Percentiles rank a stretch among this genome's conserved stretches.
Evolutionary conservation across 495 filamentous ascomycete species (phyloP).

Genomic region (Talaromyces wortmannii): DNA sequence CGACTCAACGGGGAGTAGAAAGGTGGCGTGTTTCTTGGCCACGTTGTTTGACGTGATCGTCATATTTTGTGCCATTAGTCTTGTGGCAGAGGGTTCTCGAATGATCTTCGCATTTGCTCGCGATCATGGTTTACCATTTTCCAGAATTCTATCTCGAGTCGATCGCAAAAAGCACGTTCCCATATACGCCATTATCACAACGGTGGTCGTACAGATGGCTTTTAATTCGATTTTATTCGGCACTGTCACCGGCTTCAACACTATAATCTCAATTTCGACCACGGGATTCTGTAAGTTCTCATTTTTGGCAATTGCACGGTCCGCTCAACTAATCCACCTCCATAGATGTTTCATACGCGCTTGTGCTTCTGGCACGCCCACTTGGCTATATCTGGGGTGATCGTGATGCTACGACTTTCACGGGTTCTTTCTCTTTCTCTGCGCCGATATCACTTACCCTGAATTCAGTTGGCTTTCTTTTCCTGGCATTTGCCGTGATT

Average conservation of each 20-base stretch:
- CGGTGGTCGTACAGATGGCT: constrained; percentile 42
- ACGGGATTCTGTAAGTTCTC: constrained; percentile 47
- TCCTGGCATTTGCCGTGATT: constrained; percentile 45
- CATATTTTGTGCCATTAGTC: constrained; percentile 43
- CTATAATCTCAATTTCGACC: constrained; percentile 48
- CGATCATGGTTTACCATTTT: constrained; percentile 50
- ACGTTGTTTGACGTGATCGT: constrained; percentile 42
- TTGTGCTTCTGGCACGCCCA: constrained; percentile 45
- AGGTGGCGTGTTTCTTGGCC: constrained; percentile 42
- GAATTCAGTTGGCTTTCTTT: constrained; percentile 45
- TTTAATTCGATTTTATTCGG: constrained; percentile 53
- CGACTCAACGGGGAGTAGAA: constrained; percentile 36
- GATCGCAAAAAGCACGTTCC: constrained; percentile 35
- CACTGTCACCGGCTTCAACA: constrained; percentile 50
- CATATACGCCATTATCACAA: constrained; percentile 41
- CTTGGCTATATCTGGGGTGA: constrained; percentile 41
- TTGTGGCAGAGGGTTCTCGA: constrained; percentile 48
- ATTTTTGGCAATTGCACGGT: neutral
- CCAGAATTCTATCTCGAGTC: constrained; percentile 35
- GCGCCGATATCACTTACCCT: constrained; percentile 35
- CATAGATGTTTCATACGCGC: constrained; percentile 50
- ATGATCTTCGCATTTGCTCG: constrained; percentile 53
- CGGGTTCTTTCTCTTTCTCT: constrained; percentile 26
- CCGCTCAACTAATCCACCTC: constrained; percentile 9
- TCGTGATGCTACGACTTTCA: constrained; percentile 15